phyloP scores from a whole-genome alignment of 75 land plant species.

The Cunninghamia lanceolata region DNA sequence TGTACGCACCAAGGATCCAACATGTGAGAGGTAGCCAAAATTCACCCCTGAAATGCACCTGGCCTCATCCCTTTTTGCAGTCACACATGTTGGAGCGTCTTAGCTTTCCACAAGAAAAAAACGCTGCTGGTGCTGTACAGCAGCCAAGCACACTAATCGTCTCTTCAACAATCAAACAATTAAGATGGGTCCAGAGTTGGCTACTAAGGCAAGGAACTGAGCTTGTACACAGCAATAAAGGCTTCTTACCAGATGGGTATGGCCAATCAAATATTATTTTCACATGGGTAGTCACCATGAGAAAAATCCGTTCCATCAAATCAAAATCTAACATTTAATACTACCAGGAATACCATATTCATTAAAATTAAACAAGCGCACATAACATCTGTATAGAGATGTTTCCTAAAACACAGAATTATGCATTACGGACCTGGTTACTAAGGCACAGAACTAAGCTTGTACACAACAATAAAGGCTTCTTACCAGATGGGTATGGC shows the following conservation, averaged over 20 bases:
- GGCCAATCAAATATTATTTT: not conserved
- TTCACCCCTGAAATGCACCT: not conserved
- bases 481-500: not conserved
- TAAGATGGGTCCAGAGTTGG: too few species aligned
- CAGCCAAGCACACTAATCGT: too few species aligned
- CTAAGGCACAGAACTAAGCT: not conserved
- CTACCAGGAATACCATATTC: not conserved
- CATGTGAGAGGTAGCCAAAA: not conserved
- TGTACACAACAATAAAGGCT: not conserved
- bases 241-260: not conserved
- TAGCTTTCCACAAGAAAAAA: not conserved
- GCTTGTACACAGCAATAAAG: not conserved
- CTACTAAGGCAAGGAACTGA: not conserved
- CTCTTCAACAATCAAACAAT: too few species aligned
- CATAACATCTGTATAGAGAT: not conserved
- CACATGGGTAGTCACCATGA: not conserved
- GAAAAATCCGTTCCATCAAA: not conserved
- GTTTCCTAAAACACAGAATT: not conserved
- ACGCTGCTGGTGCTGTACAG: too few species aligned
- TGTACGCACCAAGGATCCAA: not conserved
- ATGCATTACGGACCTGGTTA: not conserved
- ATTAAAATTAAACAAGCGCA: not conserved
- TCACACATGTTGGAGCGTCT: not conserved
- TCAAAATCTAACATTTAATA: not conserved
- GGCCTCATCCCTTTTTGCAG: not conserved